Percentiles rank a stretch among this genome's conserved stretches.
phyloP scores from a whole-genome alignment of 495 filamentous ascomycete species.

The Delitschia confertaspora region DNA sequence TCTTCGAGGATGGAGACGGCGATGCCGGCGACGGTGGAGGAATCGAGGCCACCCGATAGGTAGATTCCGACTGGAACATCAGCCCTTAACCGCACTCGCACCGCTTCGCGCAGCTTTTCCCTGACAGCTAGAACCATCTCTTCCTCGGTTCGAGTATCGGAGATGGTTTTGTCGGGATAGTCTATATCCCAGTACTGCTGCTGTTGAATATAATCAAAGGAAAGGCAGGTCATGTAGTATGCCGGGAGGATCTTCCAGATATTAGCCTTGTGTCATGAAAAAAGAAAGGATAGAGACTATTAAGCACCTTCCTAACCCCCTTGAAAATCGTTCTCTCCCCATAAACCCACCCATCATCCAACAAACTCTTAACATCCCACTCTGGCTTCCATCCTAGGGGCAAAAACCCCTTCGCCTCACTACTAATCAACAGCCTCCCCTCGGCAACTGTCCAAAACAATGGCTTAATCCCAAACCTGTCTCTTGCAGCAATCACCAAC shows the following conservation, averaged over 20 bases:
- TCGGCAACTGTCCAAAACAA: slow-evolving; percentile 40
- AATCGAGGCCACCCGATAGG: slow-evolving; percentile 47
- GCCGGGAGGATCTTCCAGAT: slow-evolving; percentile 13
- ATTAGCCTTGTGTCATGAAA: no score
- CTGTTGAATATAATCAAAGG: slow-evolving; percentile 28
- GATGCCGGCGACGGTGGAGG: slow-evolving; percentile 45
- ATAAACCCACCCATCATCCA: slow-evolving; percentile 34
- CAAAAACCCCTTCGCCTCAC: slow-evolving; percentile 43
- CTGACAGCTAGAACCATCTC: slow-evolving; percentile 43
- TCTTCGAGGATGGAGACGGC: no score
- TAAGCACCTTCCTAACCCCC: slow-evolving; percentile 36
- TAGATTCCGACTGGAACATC: slow-evolving; percentile 48
- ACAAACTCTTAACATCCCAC: slow-evolving; percentile 42
- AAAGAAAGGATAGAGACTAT: no score
- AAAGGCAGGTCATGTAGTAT: slow-evolving; percentile 29
- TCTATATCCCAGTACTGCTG: slow-evolving; percentile 43
- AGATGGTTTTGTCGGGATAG: slow-evolving; percentile 28
- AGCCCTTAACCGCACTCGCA: slow-evolving; percentile 42
- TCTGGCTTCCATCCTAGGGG: slow-evolving; percentile 40
- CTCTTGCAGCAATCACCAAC: slow-evolving; percentile 40
- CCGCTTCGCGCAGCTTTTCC: slow-evolving; percentile 38
- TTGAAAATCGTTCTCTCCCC: slow-evolving; percentile 41
- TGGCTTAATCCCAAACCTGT: slow-evolving; percentile 48
- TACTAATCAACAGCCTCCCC: slow-evolving; percentile 35
- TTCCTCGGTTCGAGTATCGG: slow-evolving; percentile 36